phyloP scores from a whole-genome alignment of 768 basidiomycete species.

The Suillus sp. region DNA sequence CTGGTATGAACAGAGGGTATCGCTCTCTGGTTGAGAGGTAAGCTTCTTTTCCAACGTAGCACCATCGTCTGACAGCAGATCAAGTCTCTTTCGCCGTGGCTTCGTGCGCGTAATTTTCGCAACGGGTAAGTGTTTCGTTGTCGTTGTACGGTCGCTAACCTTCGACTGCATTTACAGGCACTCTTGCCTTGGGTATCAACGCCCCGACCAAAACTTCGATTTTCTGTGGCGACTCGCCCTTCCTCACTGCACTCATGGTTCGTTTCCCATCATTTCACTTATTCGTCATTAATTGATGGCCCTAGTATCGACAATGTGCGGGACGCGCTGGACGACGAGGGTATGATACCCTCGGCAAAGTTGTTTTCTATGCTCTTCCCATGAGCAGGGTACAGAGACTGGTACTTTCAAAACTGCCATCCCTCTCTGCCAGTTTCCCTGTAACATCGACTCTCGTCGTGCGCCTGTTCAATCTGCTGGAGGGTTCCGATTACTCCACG shows the following conservation, averaged over 20 bases:
- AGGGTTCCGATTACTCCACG: constrained; percentile 56
- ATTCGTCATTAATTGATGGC: constrained; percentile 7
- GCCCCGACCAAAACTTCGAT: constrained; percentile 68
- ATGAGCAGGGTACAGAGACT: constrained; percentile 66
- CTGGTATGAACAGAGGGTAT: constrained; percentile 68
- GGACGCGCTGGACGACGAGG: constrained; percentile 76
- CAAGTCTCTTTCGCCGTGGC: constrained; percentile 61
- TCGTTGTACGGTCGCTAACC: background rate
- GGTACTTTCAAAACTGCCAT: constrained; percentile 62
- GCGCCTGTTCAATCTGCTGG: constrained; percentile 64
- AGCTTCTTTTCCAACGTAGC: background rate
- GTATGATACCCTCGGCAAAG: constrained; percentile 68
- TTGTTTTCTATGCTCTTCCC: constrained; percentile 70
- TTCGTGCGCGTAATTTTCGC: constrained; percentile 68
- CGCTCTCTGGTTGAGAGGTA: constrained; percentile 60
- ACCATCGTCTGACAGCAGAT: constrained; percentile 8
- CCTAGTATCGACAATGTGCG: constrained; percentile 70
- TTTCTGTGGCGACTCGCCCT: constrained; percentile 65
- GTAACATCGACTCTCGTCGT: constrained; percentile 66
- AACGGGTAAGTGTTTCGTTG: constrained; percentile 44
- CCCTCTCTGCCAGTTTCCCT: constrained; percentile 65
- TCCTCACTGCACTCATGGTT: constrained; percentile 61
- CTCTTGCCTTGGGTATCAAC: constrained; percentile 75
- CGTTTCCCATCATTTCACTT: constrained; percentile 17
- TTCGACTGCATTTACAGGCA: constrained; percentile 40